Conservation (phyloP, 2,329 filamentous ascomycete genomes). For the Colletotrichum sp. region DNA sequence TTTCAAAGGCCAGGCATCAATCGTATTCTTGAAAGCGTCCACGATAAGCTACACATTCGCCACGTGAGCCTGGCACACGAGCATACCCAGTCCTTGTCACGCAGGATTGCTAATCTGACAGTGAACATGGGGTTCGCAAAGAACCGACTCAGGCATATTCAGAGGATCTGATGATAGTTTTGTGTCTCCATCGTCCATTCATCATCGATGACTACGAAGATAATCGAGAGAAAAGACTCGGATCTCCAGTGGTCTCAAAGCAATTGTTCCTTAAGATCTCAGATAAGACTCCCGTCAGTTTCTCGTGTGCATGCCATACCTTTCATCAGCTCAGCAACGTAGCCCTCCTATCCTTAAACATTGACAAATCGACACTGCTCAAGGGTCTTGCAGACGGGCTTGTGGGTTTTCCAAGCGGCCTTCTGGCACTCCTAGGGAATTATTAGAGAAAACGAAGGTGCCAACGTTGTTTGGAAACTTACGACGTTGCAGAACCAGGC, state of each 20-base stretch:
- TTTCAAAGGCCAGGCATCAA: neutral
- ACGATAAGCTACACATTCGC: neutral
- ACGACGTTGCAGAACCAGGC: conserved; percentile 25
- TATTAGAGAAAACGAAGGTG: neutral
- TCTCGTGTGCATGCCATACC: neutral
- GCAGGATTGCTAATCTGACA: neutral
- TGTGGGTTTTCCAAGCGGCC: neutral
- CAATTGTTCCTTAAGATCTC: neutral
- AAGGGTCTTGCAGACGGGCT: neutral
- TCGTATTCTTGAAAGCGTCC: neutral
- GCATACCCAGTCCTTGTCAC: neutral
- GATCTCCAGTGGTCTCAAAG: neutral
- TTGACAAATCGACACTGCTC: neutral
- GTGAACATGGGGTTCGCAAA: neutral
- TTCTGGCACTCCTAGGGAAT: neutral
- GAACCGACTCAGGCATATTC: fast-evolving
- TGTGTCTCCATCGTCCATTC: neutral
- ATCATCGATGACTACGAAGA: neutral
- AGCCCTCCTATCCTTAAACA: neutral
- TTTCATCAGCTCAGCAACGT: neutral
- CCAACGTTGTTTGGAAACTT: neutral
- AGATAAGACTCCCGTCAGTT: neutral
- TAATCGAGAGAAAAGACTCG: neutral
- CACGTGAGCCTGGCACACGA: neutral
- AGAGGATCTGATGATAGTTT: neutral